phyloP scores from a whole-genome alignment of 768 basidiomycete species.

The Pleurotus citrinopileatus region DNA sequence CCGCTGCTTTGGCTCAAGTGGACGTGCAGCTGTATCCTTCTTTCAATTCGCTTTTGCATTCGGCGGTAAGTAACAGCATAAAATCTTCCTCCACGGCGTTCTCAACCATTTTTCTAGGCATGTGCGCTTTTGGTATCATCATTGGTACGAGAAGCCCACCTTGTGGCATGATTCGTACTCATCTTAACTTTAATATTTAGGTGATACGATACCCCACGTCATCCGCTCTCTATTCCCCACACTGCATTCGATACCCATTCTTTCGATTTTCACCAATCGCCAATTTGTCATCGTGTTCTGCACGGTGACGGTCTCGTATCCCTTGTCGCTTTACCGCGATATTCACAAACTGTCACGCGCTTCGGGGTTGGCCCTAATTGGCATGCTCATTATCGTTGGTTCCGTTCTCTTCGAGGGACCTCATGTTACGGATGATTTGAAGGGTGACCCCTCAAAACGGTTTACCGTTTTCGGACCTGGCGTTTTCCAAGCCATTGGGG shows the following conservation, averaged over 20 bases:
- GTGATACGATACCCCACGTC: constrained; percentile 96
- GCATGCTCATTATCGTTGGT: constrained; percentile 92
- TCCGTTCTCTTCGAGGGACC: constrained; percentile 84
- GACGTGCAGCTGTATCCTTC: constrained; percentile 92
- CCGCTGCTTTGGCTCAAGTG: constrained; percentile 86
- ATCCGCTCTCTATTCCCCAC: constrained; percentile 82
- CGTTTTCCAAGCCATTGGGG: constrained; percentile 93
- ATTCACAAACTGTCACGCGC: constrained; percentile 96
- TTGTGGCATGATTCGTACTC: not conserved
- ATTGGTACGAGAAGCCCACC: constrained; percentile 33
- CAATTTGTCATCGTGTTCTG: constrained; percentile 87
- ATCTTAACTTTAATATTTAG: constrained; percentile 23
- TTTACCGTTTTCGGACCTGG: constrained; percentile 78
- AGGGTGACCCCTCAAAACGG: constrained; percentile 72
- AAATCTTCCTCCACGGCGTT: not conserved
- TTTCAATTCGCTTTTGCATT: constrained; percentile 99
- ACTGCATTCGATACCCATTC: constrained; percentile 62
- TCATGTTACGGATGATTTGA: constrained; percentile 66
- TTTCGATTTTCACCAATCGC: constrained; percentile 78
- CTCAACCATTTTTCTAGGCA: constrained; percentile 48
- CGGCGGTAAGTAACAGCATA: constrained; percentile 66
- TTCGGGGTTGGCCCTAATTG: constrained; percentile 83
- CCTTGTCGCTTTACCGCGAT: constrained; percentile 92
- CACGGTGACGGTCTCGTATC: constrained; percentile 88
- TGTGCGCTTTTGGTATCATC: constrained; percentile 98